A percentile compares a stretch with the other conserved stretches of the same genome.
Conservation (phyloP, 768 basidiomycete genomes). For the Udeniomyces megalosporus region DNA sequence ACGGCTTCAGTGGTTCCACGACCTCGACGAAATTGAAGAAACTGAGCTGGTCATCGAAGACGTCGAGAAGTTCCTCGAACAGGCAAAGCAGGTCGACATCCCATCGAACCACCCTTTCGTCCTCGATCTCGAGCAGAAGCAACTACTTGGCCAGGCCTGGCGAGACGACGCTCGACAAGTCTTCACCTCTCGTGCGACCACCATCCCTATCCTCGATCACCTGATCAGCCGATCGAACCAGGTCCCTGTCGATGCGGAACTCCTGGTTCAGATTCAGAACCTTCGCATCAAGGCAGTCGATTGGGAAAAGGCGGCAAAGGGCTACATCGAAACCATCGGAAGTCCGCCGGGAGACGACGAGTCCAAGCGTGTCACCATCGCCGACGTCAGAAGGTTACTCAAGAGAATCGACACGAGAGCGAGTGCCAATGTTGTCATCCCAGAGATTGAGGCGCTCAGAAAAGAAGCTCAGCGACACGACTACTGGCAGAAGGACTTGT, state of each 20-base stretch:
- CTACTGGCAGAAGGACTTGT: constrained; percentile 19
- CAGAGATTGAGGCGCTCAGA: constrained; percentile 24
- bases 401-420: constrained; percentile 20
- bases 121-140: constrained; percentile 45
- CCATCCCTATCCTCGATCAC: constrained; percentile 58
- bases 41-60: constrained; percentile 53
- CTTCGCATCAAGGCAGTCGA: constrained; percentile 56
- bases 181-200: constrained; percentile 40
- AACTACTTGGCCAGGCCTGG: constrained; percentile 59
- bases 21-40: constrained; percentile 55
- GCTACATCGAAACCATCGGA: constrained; percentile 38
- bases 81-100: constrained; percentile 54
- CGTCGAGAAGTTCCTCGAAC: constrained; percentile 51
- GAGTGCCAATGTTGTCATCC: constrained; percentile 19
- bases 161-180: constrained; percentile 50
- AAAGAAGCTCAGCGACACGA: constrained; percentile 22
- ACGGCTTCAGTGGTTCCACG: constrained; percentile 56
- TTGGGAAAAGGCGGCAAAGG: constrained; percentile 58
- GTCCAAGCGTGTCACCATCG: constrained; percentile 15
- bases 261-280: constrained; percentile 33
- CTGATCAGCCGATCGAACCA: constrained; percentile 48
- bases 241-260: constrained; percentile 52
- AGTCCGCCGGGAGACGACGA: background rate
- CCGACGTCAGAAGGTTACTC: constrained; percentile 22
- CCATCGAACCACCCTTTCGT: constrained; percentile 49